Conservation (phyloP, 1,284 basidiomycete genomes). For the Apiotrichum porosum region DNA sequence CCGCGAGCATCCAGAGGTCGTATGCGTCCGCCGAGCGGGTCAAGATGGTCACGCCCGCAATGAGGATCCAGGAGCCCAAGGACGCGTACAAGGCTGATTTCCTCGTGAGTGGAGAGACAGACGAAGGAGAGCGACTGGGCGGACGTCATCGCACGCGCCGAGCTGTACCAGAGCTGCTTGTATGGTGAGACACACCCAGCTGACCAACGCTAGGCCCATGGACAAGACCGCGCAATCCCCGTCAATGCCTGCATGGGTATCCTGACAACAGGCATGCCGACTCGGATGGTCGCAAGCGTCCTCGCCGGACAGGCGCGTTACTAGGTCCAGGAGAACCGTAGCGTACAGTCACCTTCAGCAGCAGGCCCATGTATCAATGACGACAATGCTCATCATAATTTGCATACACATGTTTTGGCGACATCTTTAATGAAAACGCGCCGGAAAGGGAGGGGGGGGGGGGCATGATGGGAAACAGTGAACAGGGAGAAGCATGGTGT, state of each 20-base stretch:
- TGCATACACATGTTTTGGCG: too few species aligned
- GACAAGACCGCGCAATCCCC: conserved; percentile 3
- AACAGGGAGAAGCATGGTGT: too few species aligned
- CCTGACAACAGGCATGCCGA: conserved; percentile 12
- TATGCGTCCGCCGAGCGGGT: conserved; percentile 5
- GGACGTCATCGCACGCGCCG: too few species aligned
- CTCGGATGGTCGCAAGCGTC: conserved; percentile 13
- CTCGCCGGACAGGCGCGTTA: conserved; percentile 2
- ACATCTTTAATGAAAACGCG: too few species aligned
- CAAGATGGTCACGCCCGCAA: conserved; percentile 7
- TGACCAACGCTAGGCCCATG: conserved; percentile 1
- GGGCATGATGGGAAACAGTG: too few species aligned
- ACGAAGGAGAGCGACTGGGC: not conserved
- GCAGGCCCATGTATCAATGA: too few species aligned
- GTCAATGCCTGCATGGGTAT: conserved; percentile 13
- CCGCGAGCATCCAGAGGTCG: conserved; percentile 1
- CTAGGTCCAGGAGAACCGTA: too few species aligned
- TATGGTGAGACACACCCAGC: too few species aligned
- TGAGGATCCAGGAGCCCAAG: conserved; percentile 28
- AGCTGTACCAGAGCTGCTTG: too few species aligned
- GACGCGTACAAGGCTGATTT: conserved; percentile 26
- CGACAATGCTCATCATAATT: too few species aligned
- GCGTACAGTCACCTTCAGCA: too few species aligned
- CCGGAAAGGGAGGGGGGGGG: too few species aligned
- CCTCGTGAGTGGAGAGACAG: conserved; percentile 13